Base-by-base conservation (phyloP, 257 asterid species). In the Solanum clarkiae region DNA sequence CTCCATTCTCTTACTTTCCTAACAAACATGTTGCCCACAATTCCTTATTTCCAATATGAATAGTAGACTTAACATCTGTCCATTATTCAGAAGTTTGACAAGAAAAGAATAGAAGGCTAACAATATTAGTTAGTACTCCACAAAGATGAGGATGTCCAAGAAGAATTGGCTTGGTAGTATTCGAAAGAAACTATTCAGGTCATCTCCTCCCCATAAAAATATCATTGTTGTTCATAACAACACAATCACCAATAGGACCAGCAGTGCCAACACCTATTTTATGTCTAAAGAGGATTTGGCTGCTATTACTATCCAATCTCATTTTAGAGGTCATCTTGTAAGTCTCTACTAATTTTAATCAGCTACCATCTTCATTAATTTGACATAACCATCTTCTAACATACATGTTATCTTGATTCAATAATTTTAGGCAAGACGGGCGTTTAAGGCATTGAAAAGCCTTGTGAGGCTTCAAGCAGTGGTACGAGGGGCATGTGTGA, bases 251-350 rank as follows among this genome's bases (percentile, higher is more conserved):
- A 84, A 47, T 17, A 69, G 74, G 6, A 24, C 13, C 32, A 84
- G 85, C 62, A 29, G 54, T 20, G 88, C 83, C 70, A 62, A 24
- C 47, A 47, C 80, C 10, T 74, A 86, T 29, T 88, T 89, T 88
- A 24, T 85, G 32, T 86, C 93, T 53, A 89, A 83, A 86, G 93
- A 94, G 86, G 94, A 90, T 29, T 84, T 91, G 55, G 98, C 98
- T 24, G 95, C 98, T 85, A 87, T 90, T 86, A 86, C 91, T 42
- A 94, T 95, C 83, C 97, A 95, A 87, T 90, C 97, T 74, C 90
- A 87, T 86, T 91, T 93, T 83, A 90, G 98, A 91, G 88, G 91
- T 13, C 98, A 93, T 90, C 96, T 95, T 51, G 98, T 93, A 92
- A 80, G 66, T 69, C 57, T 32, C 7, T 70, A 36, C 55, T 3